Evolutionary conservation across 2,329 filamentous ascomycete species (phyloP).

Genomic region (Nemania diffusa): DNA sequence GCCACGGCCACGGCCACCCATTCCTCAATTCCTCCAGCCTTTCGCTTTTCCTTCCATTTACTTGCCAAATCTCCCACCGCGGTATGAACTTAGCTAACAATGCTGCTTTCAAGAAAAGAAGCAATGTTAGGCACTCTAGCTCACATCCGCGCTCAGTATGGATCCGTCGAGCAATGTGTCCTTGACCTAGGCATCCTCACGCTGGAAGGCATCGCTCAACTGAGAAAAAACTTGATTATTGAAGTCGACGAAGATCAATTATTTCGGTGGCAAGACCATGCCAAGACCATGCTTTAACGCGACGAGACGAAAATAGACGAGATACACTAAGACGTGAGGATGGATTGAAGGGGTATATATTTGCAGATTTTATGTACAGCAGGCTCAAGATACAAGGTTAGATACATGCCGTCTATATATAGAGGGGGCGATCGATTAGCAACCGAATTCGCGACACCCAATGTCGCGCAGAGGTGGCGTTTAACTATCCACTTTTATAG

Average conservation of each 20-base stretch:
- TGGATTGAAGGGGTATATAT: slow-evolving; percentile 36
- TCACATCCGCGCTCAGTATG: slow-evolving; percentile 69
- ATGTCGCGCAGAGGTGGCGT: slow-evolving; percentile 2
- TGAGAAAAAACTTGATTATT: slow-evolving; percentile 46
- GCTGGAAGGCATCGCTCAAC: slow-evolving; percentile 60
- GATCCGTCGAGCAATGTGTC: slow-evolving; percentile 72
- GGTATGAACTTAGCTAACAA: slow-evolving; percentile 34
- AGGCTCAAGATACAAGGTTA: slow-evolving; percentile 28
- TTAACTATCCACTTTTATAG: slow-evolving; percentile 21
- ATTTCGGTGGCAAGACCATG: slow-evolving; percentile 47
- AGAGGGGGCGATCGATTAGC: slow-evolving; percentile 33
- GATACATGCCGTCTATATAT: slow-evolving; percentile 34
- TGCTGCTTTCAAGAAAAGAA: slow-evolving; percentile 52
- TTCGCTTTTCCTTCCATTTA: background rate
- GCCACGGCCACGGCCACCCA: background rate
- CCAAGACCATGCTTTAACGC: slow-evolving; percentile 35
- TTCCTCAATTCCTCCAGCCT: background rate
- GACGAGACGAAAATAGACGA: background rate
- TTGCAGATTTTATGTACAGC: slow-evolving; percentile 34
- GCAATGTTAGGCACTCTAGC: slow-evolving; percentile 61
- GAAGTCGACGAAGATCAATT: slow-evolving; percentile 41
- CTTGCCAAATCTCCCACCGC: background rate
- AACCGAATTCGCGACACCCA: slow-evolving; percentile 9
- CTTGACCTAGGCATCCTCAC: slow-evolving; percentile 66
- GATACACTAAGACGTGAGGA: slow-evolving; percentile 10